These are phyloP conservation scores for Elsinoe australis DNA, from an alignment of 2,329 filamentous ascomycete genomes.

Conservation along the genomic window DNA sequence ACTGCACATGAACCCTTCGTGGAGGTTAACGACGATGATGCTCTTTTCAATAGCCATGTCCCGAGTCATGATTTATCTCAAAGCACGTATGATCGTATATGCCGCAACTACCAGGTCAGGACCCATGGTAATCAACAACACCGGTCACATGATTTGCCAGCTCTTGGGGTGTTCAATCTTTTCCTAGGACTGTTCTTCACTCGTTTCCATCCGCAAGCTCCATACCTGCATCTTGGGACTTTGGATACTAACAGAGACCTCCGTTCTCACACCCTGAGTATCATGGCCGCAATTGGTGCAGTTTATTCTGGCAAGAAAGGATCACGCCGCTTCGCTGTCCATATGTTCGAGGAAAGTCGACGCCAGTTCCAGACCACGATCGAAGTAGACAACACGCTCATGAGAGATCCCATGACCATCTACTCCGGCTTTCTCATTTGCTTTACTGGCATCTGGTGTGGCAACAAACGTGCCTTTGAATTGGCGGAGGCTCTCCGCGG, in stretches of 20 bases:
- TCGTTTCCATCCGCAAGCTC: constrained; percentile 3
- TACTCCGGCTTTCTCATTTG: neutral
- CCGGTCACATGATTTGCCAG: no score
- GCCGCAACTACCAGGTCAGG: no score
- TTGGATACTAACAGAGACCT: neutral
- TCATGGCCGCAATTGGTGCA: neutral
- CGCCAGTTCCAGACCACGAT: neutral
- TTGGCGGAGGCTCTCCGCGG: neutral
- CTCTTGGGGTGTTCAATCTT: no score
- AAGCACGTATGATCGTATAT: no score
- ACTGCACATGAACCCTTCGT: neutral
- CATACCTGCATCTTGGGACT: neutral
- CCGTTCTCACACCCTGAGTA: neutral
- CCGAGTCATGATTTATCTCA: neutral
- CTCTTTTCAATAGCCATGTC: neutral
- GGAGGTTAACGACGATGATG: neutral
- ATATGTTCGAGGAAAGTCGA: neutral
- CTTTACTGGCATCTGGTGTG: neutral
- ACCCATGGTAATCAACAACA: no score
- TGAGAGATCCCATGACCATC: neutral
- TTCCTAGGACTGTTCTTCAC: no score
- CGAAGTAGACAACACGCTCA: neutral
- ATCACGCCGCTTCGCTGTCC: neutral
- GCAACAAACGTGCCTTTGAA: constrained; percentile 2
- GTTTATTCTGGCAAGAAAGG: neutral